These are phyloP conservation scores for Malassezia caprae DNA, from an alignment of 1,284 basidiomycete species.

Conservation along the genomic window DNA sequence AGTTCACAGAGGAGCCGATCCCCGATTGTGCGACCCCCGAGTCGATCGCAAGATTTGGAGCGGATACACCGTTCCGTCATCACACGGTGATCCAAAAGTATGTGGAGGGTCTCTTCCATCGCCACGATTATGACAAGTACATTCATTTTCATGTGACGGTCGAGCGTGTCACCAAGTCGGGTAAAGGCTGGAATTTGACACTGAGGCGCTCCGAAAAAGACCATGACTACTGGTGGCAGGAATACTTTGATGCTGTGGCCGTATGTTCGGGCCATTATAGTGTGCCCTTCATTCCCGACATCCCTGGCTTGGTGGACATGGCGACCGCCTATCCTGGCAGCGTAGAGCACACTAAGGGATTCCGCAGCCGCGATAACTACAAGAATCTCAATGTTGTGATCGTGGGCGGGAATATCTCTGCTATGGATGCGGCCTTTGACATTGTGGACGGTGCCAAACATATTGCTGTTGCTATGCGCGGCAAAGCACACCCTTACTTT, in stretches of 20 bases:
- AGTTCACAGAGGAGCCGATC: slow-evolving; percentile 6
- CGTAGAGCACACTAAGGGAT: slow-evolving; percentile 3
- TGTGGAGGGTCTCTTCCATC: not conserved
- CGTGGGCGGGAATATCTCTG: not conserved
- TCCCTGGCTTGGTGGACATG: slow-evolving; percentile 1
- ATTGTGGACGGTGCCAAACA: not conserved
- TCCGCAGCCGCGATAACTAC: not conserved
- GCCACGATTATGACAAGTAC: not conserved
- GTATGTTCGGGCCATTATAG: not conserved
- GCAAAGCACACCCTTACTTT: not conserved
- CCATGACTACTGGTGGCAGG: slow-evolving; percentile 4
- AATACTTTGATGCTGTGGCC: slow-evolving; percentile 1
- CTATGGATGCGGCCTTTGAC: slow-evolving; percentile 1
- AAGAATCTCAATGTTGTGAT: not conserved
- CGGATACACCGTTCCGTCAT: not conserved
- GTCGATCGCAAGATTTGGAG: not conserved
- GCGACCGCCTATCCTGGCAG: not conserved
- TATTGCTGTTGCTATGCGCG: not conserved
- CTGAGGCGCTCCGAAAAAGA: not conserved
- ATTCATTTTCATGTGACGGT: not conserved
- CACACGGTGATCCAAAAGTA: slow-evolving; percentile 6
- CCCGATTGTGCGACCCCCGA: not conserved
- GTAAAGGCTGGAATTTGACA: not conserved
- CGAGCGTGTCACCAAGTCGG: not conserved
- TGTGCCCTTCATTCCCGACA: not conserved